These are phyloP conservation scores for Mentha longifolia DNA, from an alignment of 257 asterid genomes.

Conservation along the genomic window DNA sequence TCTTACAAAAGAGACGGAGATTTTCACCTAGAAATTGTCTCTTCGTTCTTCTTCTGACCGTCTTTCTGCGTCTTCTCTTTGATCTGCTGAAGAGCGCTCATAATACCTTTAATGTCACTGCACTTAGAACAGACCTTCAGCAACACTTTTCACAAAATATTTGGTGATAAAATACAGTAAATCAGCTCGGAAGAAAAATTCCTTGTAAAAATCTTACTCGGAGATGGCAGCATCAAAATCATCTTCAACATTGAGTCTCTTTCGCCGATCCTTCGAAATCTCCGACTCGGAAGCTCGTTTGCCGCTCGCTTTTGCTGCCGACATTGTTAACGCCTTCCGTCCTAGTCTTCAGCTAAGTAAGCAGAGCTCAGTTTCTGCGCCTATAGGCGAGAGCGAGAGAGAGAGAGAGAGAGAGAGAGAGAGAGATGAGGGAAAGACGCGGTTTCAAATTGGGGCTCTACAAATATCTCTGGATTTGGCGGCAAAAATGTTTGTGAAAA, in stretches of 20 bases:
- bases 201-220: constrained; percentile 41
- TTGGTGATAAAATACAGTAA: not conserved
- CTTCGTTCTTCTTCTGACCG: constrained; percentile 90
- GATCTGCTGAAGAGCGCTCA: constrained; percentile 91
- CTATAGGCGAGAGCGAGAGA: constrained; percentile 3
- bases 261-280: constrained; percentile 58
- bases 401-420: constrained; percentile 13
- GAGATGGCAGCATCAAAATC: constrained; percentile 84
- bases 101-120: constrained; percentile 81
- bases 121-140: constrained; percentile 30
- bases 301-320: constrained; percentile 58
- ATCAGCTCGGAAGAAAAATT: not conserved
- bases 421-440: constrained; percentile 8
- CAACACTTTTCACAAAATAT: not conserved
- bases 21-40: constrained; percentile 82
- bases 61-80: constrained; percentile 85
- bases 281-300: constrained; percentile 64
- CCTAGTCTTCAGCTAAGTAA: constrained; percentile 21
- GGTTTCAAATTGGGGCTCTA: not conserved
- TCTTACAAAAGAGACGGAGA: constrained; percentile 26
- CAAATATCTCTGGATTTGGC: constrained; percentile 14
- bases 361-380: constrained; percentile 13
- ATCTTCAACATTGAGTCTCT: constrained; percentile 59
- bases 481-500: not conserved
- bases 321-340: constrained; percentile 46